Base-by-base conservation (phyloP, 257 asterid species). In the Asclepias syriaca region DNA sequence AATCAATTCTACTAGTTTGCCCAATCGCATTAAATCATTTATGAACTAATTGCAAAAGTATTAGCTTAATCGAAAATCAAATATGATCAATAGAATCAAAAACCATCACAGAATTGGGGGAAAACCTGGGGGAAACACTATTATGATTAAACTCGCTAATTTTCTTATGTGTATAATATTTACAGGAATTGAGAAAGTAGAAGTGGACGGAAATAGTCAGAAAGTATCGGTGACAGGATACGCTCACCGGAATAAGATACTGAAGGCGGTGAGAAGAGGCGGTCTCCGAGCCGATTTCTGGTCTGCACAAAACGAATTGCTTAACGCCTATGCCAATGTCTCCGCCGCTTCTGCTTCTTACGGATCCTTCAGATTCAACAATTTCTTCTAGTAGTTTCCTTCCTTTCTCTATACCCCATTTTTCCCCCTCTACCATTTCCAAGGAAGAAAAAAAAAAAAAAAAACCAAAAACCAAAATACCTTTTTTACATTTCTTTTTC, bases 271-370 rank as follows among this genome's bases (percentile, higher is more conserved):
- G 48, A 78, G 85, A 53, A 74, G 85, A 72, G 77, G 59, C 18
- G 87, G 84, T n/a, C 83, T 85, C 2, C 78, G 84, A 77, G 87
- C 89, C 19, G 89, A 85, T 65, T 83, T 85, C 61, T 83, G 87
- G 86, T 85, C 87, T 56, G 72, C 85, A 11, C 89, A 83, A 55
- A 83, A 83, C 65, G 87, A 83, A 39, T 80, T 85, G 37, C 87
- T 85, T 16, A 79, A 73, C 66, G 84, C 85, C 14, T 81, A 81
- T 66, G 86, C 86, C 45, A 60, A 29, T 60, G 21, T 9, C 5
- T 5, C 45, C 16, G n/a, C 66, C 63, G 43, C 34, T 57, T 65
- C 76, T 65, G 74, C 78, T 12, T 66, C 74, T 49, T 61, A 15
- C 45, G 39, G 69, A 32, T 11, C 56, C 71, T 76, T 78, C 15